A percentile compares a stretch with the other conserved stretches of the same genome.
These are phyloP conservation scores for Corylus heterophylla DNA, from an alignment of 306 rosid genomes.

Conservation along the genomic window DNA sequence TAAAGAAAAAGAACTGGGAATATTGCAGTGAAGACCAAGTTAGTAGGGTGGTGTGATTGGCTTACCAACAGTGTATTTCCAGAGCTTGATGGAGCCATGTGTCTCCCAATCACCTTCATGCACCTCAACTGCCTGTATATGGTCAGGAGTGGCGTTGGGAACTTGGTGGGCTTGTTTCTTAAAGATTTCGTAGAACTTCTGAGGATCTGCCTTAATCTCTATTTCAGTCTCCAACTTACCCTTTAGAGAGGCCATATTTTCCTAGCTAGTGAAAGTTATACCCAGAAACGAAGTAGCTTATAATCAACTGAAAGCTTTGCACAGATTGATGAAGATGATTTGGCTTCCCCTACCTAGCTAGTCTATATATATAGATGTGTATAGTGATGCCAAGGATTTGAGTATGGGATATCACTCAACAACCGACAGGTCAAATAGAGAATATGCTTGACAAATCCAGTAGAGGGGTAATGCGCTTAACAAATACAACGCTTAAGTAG, in stretches of 20 bases:
- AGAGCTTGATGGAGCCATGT: constrained; percentile 43
- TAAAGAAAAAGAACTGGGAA: not conserved
- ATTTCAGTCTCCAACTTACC: constrained; percentile 35
- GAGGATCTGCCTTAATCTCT: constrained; percentile 31
- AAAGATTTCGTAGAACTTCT: constrained; percentile 23
- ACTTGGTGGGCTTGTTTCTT: constrained; percentile 16
- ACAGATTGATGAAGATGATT: not conserved
- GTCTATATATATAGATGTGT: too few relatives aligned
- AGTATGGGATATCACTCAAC: too few relatives aligned
- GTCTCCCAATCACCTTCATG: constrained; percentile 62
- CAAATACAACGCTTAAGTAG: too few relatives aligned
- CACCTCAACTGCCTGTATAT: constrained; percentile 27
- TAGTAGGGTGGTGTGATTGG: not conserved
- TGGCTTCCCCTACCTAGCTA: not conserved
- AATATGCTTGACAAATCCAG: too few relatives aligned
- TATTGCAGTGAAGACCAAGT: not conserved
- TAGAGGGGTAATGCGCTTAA: too few relatives aligned
- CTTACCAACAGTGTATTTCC: constrained; percentile 43
- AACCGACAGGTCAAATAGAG: too few relatives aligned
- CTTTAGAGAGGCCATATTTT: constrained; percentile 24
- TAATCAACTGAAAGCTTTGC: not conserved
- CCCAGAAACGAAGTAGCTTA: not conserved
- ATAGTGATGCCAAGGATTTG: too few relatives aligned
- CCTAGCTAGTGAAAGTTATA: too few relatives aligned
- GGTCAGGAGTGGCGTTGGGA: constrained; percentile 22